phyloP scores from a whole-genome alignment of 1,139 yeast species.

The Nakaseomyces uthaithaninus region DNA sequence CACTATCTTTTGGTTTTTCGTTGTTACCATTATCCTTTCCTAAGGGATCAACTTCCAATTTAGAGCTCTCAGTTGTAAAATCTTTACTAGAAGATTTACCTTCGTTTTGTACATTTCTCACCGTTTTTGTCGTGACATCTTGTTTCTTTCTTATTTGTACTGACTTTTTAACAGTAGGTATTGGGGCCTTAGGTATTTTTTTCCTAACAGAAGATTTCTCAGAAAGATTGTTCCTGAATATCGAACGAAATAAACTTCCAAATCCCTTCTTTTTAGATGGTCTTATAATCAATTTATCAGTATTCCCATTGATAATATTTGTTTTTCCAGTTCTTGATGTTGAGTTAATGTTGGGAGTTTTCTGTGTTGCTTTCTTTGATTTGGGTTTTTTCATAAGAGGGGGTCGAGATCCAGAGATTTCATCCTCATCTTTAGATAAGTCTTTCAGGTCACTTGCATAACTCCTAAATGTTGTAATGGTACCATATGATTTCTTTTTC shows the following conservation, averaged over 20 bases:
- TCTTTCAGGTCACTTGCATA: conserved; percentile 23
- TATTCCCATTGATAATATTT: background rate
- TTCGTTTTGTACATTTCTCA: background rate
- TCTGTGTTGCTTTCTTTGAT: background rate
- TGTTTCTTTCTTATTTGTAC: conserved; percentile 1
- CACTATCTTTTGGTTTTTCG: background rate
- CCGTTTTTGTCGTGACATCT: background rate
- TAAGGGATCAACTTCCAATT: too few relatives aligned
- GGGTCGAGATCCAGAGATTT: background rate
- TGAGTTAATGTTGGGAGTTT: background rate
- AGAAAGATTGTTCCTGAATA: background rate
- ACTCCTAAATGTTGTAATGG: conserved; percentile 30
- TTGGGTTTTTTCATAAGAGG: background rate
- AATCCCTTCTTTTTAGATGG: background rate
- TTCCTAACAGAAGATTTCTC: background rate
- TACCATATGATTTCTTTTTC: conserved; percentile 24
- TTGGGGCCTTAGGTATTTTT: background rate
- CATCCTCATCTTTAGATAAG: background rate
- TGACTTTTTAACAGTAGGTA: background rate
- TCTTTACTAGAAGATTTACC: too few relatives aligned
- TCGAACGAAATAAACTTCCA: background rate
- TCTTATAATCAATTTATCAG: conserved; percentile 5
- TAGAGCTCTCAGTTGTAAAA: too few relatives aligned
- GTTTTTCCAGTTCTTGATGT: background rate
- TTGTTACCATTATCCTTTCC: too few relatives aligned